phyloP scores from a whole-genome alignment of 2,329 filamentous ascomycete species.

The Dactylonectria estremocensis region DNA sequence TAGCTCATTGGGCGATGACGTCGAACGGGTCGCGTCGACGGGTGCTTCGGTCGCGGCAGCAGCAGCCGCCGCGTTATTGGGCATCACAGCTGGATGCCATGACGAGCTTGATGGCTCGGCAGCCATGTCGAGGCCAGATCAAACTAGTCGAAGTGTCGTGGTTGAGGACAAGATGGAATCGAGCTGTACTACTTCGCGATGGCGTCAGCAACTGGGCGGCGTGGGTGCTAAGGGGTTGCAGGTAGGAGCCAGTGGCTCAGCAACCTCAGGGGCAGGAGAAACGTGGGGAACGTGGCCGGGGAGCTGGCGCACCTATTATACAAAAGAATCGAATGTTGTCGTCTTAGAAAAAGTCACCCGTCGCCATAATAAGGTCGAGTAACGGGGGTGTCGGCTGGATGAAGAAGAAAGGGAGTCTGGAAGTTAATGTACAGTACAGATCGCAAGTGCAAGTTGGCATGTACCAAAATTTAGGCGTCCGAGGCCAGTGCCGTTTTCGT shows the following conservation, averaged over 20 bases:
- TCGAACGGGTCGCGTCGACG: constrained; percentile 37
- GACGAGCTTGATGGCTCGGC: constrained; percentile 54
- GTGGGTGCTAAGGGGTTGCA: constrained; percentile 43
- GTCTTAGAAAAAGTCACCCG: constrained; percentile 35
- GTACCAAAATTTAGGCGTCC: constrained; percentile 43
- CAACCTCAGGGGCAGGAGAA: constrained; percentile 40
- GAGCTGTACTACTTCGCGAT: constrained; percentile 42
- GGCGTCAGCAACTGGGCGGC: constrained; percentile 44
- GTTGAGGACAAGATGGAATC: constrained; percentile 35
- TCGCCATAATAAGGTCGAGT: constrained; percentile 41
- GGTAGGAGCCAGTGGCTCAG: constrained; percentile 13
- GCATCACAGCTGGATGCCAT: constrained; percentile 61
- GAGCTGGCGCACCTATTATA: constrained; percentile 46
- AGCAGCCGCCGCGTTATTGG: constrained; percentile 49
- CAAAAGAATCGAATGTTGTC: constrained; percentile 39
- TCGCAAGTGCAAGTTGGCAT: constrained; percentile 51
- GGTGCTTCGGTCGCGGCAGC: constrained; percentile 38
- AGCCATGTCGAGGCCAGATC: constrained; percentile 54
- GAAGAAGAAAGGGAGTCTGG: constrained; percentile 42
- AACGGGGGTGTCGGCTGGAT: constrained; percentile 26
- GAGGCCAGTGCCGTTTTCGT: constrained; percentile 38
- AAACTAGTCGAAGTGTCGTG: constrained; percentile 30
- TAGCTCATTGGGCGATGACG: constrained; percentile 40
- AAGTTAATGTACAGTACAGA: constrained; percentile 44
- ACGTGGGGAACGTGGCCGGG: constrained; percentile 9